phyloP scores from a whole-genome alignment of 768 basidiomycete genomes.

The Auricularia sp. region DNA sequence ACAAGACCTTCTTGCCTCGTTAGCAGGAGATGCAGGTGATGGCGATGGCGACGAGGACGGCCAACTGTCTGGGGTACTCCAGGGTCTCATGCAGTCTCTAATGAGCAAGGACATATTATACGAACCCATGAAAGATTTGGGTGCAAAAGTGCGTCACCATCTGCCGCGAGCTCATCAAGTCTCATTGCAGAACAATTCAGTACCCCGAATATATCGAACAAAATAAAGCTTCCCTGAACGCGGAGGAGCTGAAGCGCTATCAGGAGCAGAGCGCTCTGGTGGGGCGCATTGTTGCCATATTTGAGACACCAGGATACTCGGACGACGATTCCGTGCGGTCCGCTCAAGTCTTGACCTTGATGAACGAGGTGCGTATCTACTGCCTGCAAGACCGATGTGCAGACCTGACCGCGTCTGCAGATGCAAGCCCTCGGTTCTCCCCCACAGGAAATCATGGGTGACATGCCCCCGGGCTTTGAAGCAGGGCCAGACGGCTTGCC shows the following conservation, averaged over 20 bases:
- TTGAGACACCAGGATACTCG: slow-evolving; percentile 49
- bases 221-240: slow-evolving; percentile 41
- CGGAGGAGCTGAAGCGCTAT: slow-evolving; percentile 55
- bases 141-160: slow-evolving; percentile 43
- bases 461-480: slow-evolving; percentile 60
- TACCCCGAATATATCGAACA: slow-evolving; percentile 67
- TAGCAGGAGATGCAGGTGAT: slow-evolving; percentile 19
- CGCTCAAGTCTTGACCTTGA: slow-evolving; percentile 50
- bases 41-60: slow-evolving; percentile 35
- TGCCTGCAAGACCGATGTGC: neutral
- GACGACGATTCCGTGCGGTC: slow-evolving; percentile 42
- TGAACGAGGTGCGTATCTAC: slow-evolving; percentile 52
- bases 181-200: slow-evolving; percentile 26
- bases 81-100: slow-evolving; percentile 71
- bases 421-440: slow-evolving; percentile 75
- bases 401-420: slow-evolving; percentile 24
- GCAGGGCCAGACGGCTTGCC: slow-evolving; percentile 48
- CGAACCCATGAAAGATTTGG: slow-evolving; percentile 75
- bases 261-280: slow-evolving; percentile 51
- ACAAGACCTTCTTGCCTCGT: slow-evolving; percentile 33
- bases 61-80: slow-evolving; percentile 52
- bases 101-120: slow-evolving; percentile 80
- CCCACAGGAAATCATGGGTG: slow-evolving; percentile 75
- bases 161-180: neutral
- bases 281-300: slow-evolving; percentile 48